Evolutionary conservation across 2,329 filamentous ascomycete genomes (phyloP).

Genomic region (Cladophialophora yegresii): DNA sequence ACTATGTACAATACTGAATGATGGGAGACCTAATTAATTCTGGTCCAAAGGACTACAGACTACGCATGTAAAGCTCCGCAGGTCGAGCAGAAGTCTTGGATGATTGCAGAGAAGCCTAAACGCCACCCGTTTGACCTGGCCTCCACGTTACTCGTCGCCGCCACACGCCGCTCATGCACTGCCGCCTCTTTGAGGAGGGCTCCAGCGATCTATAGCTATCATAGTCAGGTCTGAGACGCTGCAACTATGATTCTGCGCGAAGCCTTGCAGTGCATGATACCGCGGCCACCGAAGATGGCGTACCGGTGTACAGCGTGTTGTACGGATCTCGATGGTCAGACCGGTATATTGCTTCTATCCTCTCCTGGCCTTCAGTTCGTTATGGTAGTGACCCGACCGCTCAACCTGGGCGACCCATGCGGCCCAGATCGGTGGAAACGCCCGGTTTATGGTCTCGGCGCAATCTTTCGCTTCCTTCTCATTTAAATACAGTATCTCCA

Average conservation of each 20-base stretch:
- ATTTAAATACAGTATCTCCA: slow-evolving; percentile 17
- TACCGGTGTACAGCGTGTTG: not conserved
- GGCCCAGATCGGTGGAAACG: slow-evolving; percentile 4
- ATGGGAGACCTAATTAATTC: not conserved
- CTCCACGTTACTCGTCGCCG: not conserved
- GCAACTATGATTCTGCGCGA: not conserved
- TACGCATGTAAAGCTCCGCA: not conserved
- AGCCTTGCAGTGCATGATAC: not conserved
- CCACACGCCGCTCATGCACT: not conserved
- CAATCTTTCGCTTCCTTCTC: slow-evolving; percentile 21
- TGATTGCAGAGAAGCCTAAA: not conserved
- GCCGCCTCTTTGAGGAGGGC: not conserved
- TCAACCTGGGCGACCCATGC: slow-evolving; percentile 17
- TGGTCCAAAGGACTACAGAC: not conserved
- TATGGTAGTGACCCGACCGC: slow-evolving; percentile 18
- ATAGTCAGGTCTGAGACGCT: not conserved
- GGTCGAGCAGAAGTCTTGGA: not conserved
- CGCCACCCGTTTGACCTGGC: not conserved
- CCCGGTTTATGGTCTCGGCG: slow-evolving; percentile 16
- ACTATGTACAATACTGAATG: no score
- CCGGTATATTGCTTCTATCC: not conserved
- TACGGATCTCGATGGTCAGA: not conserved
- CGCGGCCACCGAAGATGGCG: not conserved
- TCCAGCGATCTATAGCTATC: not conserved
- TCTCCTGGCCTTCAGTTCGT: slow-evolving; percentile 5